These are phyloP conservation scores for Diphasiastrum complanatum DNA, from an alignment of 83 land plant species.

Conservation along the genomic window DNA sequence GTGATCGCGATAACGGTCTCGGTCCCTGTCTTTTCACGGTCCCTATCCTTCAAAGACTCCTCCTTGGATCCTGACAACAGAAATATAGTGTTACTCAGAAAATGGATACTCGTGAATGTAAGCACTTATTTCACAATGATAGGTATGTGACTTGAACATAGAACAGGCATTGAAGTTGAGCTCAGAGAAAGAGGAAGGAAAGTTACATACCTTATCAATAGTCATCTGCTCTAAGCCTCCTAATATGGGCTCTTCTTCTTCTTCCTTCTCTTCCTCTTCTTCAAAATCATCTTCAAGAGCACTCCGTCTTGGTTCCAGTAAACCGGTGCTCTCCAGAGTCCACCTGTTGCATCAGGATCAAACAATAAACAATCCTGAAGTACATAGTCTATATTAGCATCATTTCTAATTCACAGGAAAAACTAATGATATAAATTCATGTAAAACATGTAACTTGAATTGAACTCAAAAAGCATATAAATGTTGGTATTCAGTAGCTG, in stretches of 20 bases:
- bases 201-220: conserved; percentile 43
- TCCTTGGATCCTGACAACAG: conserved; percentile 37
- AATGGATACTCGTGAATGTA: background rate
- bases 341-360: conserved; percentile 43
- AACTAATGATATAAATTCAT: no score
- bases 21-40: conserved; percentile 50
- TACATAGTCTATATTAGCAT: background rate
- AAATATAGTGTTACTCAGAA: background rate
- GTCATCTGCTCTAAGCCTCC: conserved; percentile 33
- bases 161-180: background rate
- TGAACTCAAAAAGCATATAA: no score
- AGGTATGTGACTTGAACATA: background rate
- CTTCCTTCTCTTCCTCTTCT: conserved; percentile 97
- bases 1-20: conserved; percentile 25
- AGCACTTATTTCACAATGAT: background rate
- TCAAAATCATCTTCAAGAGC: conserved; percentile 99
- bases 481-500: no score
- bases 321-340: conserved; percentile 68
- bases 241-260: conserved; percentile 48
- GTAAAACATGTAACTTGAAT: no score
- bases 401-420: no score
- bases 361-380: conserved; percentile 11
- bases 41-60: conserved; percentile 58
- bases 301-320: conserved; percentile 86
- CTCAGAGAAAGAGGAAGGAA: background rate